Percentiles rank a stretch among this genome's conserved stretches.
Evolutionary conservation across 345 rosid species (phyloP).

Genomic region (Eucalyptus decipiens): DNA sequence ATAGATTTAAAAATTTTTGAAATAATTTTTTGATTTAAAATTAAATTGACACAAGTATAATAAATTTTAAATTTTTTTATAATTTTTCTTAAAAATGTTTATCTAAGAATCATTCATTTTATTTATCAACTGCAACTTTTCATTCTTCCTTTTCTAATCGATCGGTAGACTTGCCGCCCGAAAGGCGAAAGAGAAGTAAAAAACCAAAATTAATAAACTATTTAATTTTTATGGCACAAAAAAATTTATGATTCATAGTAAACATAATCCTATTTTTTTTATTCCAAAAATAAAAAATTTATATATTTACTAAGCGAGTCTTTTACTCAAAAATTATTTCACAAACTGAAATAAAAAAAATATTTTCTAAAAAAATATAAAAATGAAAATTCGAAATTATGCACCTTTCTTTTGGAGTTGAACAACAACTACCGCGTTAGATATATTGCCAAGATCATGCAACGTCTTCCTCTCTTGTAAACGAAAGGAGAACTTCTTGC

Average conservation of each 20-base stretch:
- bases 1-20: rapidly evolving
- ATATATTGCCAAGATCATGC: neutral
- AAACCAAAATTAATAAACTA: too few relatives aligned
- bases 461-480: neutral
- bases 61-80: rapidly evolving
- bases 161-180: rapidly evolving
- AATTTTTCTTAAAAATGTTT: too few relatives aligned
- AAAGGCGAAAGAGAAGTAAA: too few relatives aligned
- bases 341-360: too few relatives aligned
- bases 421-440: neutral
- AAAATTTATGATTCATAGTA: rapidly evolving
- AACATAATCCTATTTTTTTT: too few relatives aligned
- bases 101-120: neutral
- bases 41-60: too few relatives aligned
- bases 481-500: neutral
- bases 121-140: neutral
- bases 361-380: too few relatives aligned
- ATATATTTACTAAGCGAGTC: rapidly evolving
- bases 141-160: neutral
- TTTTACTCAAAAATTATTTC: too few relatives aligned
- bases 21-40: too few relatives aligned
- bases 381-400: too few relatives aligned
- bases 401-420: too few relatives aligned
- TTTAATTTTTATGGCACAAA: too few relatives aligned
- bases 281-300: rapidly evolving